Base-by-base conservation (phyloP, 257 asterid genomes). In the Henckelia pumila region DNA sequence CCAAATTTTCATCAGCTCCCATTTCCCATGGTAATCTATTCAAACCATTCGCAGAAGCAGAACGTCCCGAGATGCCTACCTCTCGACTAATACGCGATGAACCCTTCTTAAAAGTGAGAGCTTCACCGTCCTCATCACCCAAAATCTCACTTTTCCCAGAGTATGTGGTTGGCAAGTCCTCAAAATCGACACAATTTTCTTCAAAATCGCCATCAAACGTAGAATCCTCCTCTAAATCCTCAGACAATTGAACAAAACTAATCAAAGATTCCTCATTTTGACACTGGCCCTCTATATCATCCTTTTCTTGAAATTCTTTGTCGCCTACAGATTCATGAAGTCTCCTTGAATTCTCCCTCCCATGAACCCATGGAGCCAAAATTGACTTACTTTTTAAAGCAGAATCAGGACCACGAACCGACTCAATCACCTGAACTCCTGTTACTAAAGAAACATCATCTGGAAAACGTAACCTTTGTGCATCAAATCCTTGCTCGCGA, bases 351-450 rank as follows among this genome's bases (percentile, higher is more conserved):
- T 75, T 73, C 60, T 67, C 72, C 11, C 74, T 75, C 52, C 91
- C 96, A 68, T 82, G 96, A 73, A 56, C 78, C 98, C 95, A 88
- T 65, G 96, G 91, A 65, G 97, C 88, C 44, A 75, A 79, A 75
- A 17, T 69, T n/a, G 77, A 76, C 69, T 71, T 87, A 28, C 50
- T 73, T 66, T 64, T 72, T 49, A 77, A 62, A 32, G 37, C 37
- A 32, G 37, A 32, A 71, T 23, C 67, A 63, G 68, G 66, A 65
- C 56, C 62, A 4, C 6, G 6, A 56, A 71, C 56, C 6, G 78
- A 47, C 33, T 67, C 77, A 61, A 62, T 56, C 5, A 64, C 68
- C 50, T 47, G 78, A 32, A 23, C 50, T 61, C 66, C 89, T 17
- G 75, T 17, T 25, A 64, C 73, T 22, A 81, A 52, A 61, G 64